phyloP scores from a whole-genome alignment of 306 rosid species.

The Datisca glomerata region DNA sequence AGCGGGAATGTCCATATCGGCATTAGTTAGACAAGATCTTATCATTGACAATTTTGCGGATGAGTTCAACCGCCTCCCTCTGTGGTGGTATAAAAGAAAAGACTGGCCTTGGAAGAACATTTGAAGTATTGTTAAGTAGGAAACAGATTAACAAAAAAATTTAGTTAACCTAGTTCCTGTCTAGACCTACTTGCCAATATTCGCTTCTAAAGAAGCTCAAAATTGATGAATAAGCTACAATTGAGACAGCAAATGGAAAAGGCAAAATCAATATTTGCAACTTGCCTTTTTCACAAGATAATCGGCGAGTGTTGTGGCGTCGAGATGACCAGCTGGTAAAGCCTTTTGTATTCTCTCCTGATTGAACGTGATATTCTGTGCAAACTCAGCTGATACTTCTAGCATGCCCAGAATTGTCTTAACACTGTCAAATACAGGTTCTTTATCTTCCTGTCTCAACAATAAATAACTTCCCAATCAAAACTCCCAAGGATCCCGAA shows the following conservation, averaged over 20 bases:
- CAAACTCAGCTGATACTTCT: slow-evolving; percentile 90
- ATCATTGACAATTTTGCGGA: too few relatives aligned
- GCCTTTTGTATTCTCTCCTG: slow-evolving; percentile 64
- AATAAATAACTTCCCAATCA: slow-evolving; percentile 1
- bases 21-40: too few relatives aligned
- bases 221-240: not conserved
- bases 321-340: slow-evolving; percentile 94
- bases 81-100: too few relatives aligned
- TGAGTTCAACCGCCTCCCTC: too few relatives aligned
- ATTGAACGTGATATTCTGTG: slow-evolving; percentile 67
- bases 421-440: slow-evolving; percentile 89
- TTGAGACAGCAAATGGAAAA: slow-evolving; percentile 1
- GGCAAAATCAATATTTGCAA: slow-evolving; percentile 2
- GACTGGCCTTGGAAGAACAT: too few relatives aligned
- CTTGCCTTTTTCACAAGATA: slow-evolving; percentile 90
- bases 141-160: too few relatives aligned
- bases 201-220: not conserved
- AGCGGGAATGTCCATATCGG: too few relatives aligned
- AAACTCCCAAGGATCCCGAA: not conserved
- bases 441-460: slow-evolving; percentile 80
- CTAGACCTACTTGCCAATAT: too few relatives aligned
- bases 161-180: too few relatives aligned
- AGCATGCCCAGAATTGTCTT: slow-evolving; percentile 94
- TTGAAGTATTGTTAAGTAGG: too few relatives aligned
- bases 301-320: slow-evolving; percentile 98